Evolutionary conservation across 306 rosid species (phyloP).

Genomic region (Spatholobus suberectus): DNA sequence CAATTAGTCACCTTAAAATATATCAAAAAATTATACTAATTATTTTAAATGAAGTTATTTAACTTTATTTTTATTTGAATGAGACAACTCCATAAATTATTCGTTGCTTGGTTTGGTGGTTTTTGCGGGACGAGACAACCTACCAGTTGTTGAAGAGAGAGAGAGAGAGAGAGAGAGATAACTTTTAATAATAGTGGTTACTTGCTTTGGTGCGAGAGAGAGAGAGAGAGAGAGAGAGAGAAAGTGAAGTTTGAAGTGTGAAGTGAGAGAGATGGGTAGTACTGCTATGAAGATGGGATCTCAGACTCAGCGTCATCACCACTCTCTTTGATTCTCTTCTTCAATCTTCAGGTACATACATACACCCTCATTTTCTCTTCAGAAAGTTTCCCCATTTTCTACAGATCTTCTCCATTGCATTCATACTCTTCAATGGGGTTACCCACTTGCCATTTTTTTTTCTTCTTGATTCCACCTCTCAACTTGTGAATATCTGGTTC

Average conservation of each 20-base stretch:
- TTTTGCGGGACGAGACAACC: constrained; percentile 84
- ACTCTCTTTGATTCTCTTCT: constrained; percentile 55
- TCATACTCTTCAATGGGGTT: constrained; percentile 42
- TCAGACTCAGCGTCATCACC: constrained; percentile 52
- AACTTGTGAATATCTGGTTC: too few relatives aligned
- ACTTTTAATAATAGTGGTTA: constrained; percentile 27
- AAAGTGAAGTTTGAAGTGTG: constrained; percentile 28
- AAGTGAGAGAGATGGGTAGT: constrained; percentile 47
- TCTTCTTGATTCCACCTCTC: too few relatives aligned
- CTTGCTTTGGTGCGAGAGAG: neutral
- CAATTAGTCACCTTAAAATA: too few relatives aligned
- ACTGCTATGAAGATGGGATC: constrained; percentile 68
- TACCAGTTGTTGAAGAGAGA: constrained; percentile 85
- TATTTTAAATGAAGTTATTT: too few relatives aligned
- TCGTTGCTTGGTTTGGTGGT: constrained; percentile 81
- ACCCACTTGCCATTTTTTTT: constrained; percentile 32
- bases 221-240: constrained; percentile 35
- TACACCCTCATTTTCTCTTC: too few relatives aligned
- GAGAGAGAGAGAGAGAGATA: constrained; percentile 40
- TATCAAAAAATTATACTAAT: too few relatives aligned
- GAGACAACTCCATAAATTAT: too few relatives aligned
- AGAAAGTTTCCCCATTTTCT: too few relatives aligned
- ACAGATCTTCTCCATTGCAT: constrained; percentile 65
- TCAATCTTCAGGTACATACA: constrained; percentile 56
- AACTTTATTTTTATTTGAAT: too few relatives aligned